These are phyloP conservation scores for Drechmeria coniospora DNA, from an alignment of 2,329 filamentous ascomycete species.

Conservation along the genomic window DNA sequence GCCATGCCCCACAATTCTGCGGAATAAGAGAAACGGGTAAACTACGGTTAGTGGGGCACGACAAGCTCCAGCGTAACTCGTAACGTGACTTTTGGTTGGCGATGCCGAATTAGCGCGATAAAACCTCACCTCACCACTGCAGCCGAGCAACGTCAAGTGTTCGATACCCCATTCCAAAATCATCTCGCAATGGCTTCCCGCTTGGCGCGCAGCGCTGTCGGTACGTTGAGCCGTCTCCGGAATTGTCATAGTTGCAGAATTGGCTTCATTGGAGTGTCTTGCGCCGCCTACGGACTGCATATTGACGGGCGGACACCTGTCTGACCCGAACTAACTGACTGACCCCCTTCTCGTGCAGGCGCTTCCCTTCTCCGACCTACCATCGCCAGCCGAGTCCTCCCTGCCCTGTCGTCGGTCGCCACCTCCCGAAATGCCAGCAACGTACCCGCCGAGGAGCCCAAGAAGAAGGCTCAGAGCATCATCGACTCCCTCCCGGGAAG, in stretches of 20 bases:
- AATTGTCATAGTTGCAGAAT: constrained; percentile 10
- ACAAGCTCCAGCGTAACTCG: constrained; percentile 3
- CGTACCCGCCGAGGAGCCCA: constrained; percentile 74
- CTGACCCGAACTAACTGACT: too few species aligned
- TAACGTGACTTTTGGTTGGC: constrained; percentile 22
- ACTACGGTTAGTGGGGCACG: too few species aligned
- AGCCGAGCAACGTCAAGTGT: constrained; percentile 27
- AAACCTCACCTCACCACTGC: constrained; percentile 34
- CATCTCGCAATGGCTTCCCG: constrained; percentile 87
- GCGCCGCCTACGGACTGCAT: too few species aligned
- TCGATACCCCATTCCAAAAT: constrained; percentile 36
- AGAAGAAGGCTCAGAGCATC: constrained; percentile 93
- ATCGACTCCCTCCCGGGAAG: constrained; percentile 85
- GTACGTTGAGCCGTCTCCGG: constrained; percentile 41
- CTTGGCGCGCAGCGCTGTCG: constrained; percentile 86
- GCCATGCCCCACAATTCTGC: too few species aligned
- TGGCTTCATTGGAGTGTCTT: constrained; percentile 12
- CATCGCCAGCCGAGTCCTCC: constrained; percentile 58
- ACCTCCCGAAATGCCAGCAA: constrained; percentile 57
- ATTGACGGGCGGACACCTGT: too few species aligned
- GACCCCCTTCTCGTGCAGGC: constrained; percentile 37
- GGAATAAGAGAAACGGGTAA: too few species aligned
- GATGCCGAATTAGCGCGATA: constrained; percentile 29
- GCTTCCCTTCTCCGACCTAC: constrained; percentile 80
- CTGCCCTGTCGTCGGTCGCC: constrained; percentile 56